These are phyloP conservation scores for Puya raimondii DNA, from an alignment of 176 grass and related monocot genomes.

Conservation along the genomic window DNA sequence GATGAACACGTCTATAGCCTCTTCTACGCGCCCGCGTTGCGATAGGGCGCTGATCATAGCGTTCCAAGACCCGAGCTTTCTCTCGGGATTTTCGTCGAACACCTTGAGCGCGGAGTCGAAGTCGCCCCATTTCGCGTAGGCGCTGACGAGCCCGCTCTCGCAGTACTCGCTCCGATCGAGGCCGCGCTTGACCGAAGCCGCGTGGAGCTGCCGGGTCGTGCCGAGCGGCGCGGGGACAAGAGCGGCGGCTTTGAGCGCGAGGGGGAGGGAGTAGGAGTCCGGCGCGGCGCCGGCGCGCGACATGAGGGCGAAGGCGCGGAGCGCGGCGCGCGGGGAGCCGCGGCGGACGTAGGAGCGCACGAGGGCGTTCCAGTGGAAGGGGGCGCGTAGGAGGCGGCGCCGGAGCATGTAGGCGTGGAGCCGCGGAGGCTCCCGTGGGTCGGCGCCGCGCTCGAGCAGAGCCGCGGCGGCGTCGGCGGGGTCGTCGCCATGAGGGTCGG, in stretches of 20 bases:
- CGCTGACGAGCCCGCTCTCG: constrained; percentile 37
- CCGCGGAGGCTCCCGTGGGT: constrained; percentile 1
- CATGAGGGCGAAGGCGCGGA: constrained; percentile 19
- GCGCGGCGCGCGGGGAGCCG: constrained; percentile 6
- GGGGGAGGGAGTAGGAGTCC: constrained; percentile 32
- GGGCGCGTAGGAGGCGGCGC: constrained; percentile 20
- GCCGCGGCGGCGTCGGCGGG: constrained; percentile 7
- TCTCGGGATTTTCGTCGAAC: constrained; percentile 35
- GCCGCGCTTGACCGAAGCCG: constrained; percentile 22
- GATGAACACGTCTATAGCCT: constrained; percentile 22
- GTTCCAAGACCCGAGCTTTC: constrained; percentile 34
- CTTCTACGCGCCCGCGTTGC: constrained; percentile 10
- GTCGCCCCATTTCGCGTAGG: constrained; percentile 18
- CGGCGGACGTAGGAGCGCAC: constrained; percentile 32
- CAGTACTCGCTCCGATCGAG: constrained; percentile 29
- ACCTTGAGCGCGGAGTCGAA: constrained; percentile 15
- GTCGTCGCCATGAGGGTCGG: neutral
- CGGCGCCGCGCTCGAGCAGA: constrained; percentile 21
- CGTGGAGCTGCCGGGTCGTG: constrained; percentile 27
- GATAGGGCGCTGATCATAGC: constrained; percentile 26
- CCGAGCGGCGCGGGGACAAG: neutral
- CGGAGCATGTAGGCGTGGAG: constrained; percentile 30
- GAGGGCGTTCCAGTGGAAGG: constrained; percentile 41
- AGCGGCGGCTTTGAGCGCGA: constrained; percentile 34
- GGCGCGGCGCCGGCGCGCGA: constrained; percentile 5